Base-by-base conservation (phyloP, 176 grass and related monocot species). In the Urochloa ruziziensis region DNA sequence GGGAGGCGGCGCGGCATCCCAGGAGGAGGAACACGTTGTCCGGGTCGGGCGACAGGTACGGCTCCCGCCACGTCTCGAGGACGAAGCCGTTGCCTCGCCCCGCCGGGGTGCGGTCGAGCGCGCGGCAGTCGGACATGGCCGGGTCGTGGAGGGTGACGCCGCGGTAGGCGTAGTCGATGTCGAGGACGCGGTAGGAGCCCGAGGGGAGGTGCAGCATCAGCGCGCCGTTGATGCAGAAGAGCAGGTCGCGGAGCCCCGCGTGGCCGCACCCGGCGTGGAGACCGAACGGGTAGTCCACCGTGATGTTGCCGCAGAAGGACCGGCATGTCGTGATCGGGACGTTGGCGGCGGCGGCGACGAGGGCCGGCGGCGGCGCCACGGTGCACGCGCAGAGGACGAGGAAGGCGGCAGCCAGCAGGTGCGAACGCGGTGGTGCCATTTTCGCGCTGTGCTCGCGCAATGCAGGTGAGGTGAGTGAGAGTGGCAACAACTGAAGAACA, bases 21-120 rank as follows among this genome's bases (percentile, higher is more conserved):
- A 98, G 87, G 56, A 98, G 89, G 87, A 98, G 90, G 96, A 98
- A 98, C 70, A 81, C 93, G 80, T 98, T 98, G 89, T 98, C 93
- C 27, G 80, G 83, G 85, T 95, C 87, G 0, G 91, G 93, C 10
- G 84, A 70, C 54, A 98, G 90, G 89, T 74, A 98, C 19, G 86
- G 67, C 25, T 86, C 89, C 57, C 93, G 87, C 96, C 96, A 98
- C 9, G 89, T 67, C 91, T 98, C 89, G 0, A 98, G 77, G 67
- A 84, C 85, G 72, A 98, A 98, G 10, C 93, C 96, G 66, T 95
- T 95, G 52, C 89, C 93, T 2, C 80, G 75, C 5, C 93, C 91
- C 2, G 40, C 73, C 3, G 93, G 80, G n/a, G 92, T 79, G 18
- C 87, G 93, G 65, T 86, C 79, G 7, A 98, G 87, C 85, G 93